phyloP scores from a whole-genome alignment of 306 rosid genomes.

The Gleditsia sinensis region DNA sequence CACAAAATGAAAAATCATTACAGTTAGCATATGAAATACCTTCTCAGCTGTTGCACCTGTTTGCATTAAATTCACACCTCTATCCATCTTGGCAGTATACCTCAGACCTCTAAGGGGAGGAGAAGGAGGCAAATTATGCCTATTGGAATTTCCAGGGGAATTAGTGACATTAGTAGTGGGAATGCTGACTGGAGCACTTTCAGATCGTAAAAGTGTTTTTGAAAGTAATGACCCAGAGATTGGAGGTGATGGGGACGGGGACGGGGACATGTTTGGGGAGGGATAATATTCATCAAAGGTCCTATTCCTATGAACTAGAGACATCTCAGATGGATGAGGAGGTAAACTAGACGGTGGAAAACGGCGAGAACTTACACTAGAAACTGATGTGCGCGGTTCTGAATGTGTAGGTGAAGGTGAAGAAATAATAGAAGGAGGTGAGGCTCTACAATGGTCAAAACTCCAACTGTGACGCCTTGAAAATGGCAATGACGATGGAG shows the following conservation, averaged over 20 bases:
- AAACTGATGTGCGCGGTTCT: constrained; percentile 50
- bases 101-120: constrained; percentile 49
- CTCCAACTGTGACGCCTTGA: constrained; percentile 71
- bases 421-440: constrained; percentile 51
- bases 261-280: constrained; percentile 53
- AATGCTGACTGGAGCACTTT: constrained; percentile 76
- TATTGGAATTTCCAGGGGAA: constrained; percentile 46
- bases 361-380: constrained; percentile 48
- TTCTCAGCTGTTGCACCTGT: constrained; percentile 57
- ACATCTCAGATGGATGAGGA: constrained; percentile 64
- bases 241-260: constrained; percentile 67
- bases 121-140: constrained; percentile 64
- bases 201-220: constrained; percentile 62
- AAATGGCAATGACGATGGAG: constrained; percentile 56
- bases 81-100: constrained; percentile 48
- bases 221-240: constrained; percentile 51
- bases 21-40: constrained; percentile 49
- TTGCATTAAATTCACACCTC: constrained; percentile 43
- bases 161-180: constrained; percentile 47
- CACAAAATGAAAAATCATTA: neutral
- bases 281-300: constrained; percentile 64
- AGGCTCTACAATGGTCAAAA: constrained; percentile 61
- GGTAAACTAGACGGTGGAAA: constrained; percentile 68
- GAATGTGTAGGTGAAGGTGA: constrained; percentile 80
- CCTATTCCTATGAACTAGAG: constrained; percentile 49